Evolutionary conservation across 2,329 filamentous ascomycete genomes (phyloP), one percentile per base, ranked within the genome.

Genomic region (Trichophyton mentagrophytes): DNA sequence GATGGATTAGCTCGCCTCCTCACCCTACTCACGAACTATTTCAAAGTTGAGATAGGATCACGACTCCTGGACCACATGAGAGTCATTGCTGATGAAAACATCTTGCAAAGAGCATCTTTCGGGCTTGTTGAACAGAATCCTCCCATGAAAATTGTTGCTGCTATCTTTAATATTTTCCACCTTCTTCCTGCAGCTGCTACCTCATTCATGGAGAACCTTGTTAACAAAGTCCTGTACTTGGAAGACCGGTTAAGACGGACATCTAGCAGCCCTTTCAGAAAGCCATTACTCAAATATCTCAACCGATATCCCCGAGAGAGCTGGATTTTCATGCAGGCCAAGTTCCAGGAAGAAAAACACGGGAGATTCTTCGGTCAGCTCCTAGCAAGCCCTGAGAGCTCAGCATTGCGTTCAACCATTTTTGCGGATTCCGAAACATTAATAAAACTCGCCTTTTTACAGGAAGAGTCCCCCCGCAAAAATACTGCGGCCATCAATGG

Each of bases 21-120:
- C 63, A 92, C 93, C 65, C 80, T 99, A 1, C 79, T 99, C 17
- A 99, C 92, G 0, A 97, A 93, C 62, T 99, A 99, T 72, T 99
- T 99, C 76, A 99, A 99, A 74, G 91, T 97, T 0, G 93, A 99
- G 71, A 99, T 99, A 60, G 95, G 93, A 5, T 84, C 89, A 22
- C 84, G 93, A 25, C 77, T 99, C n/a, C 79, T 99, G 8, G 92
- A 97, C 65, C 93, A 99, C 68, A 87, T 96, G 74, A 92, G 92
- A 70, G 83, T 86, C 9, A 90, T 99, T 65, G 91, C 92, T 0
- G 90, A 96, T 62, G 82, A 88, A 2, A 81, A 79, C 58, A 82
- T 85, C 13, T 77, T 97, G 66, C 91, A 97, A 71, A 89, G 91
- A 68, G 89, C 93, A 1, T 96, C 92, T 0, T 99, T 99, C 73